Evolutionary conservation across 1,284 basidiomycete species (phyloP).

Genomic region (Leccinum subrobustum): DNA sequence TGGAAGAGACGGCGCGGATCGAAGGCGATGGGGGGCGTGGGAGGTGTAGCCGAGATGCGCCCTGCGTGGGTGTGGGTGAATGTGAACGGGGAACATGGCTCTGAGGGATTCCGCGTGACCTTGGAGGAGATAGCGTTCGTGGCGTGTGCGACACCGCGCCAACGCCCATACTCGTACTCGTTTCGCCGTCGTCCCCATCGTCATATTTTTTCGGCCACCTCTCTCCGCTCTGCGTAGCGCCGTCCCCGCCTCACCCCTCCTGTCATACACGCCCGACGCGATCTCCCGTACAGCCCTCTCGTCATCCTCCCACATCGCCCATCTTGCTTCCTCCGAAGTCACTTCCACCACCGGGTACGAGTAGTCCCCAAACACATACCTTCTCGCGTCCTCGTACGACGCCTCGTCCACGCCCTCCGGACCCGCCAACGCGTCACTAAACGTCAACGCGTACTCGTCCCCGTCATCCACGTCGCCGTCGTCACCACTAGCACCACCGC

Average conservation of each 20-base stretch:
- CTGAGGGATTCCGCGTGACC: constrained; percentile 1
- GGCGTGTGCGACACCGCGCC: background rate
- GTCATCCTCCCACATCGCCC: constrained; percentile 56
- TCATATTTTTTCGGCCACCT: constrained; percentile 9
- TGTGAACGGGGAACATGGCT: background rate
- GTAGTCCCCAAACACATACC: constrained; percentile 89
- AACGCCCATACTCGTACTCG: background rate
- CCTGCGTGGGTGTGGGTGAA: constrained; percentile 13
- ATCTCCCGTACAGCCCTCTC: constrained; percentile 31
- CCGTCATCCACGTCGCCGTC: constrained; percentile 33
- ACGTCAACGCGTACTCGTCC: constrained; percentile 44
- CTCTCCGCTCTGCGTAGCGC: constrained; percentile 24
- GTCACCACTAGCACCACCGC: background rate
- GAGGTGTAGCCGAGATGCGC: constrained; percentile 9
- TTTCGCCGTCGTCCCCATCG: constrained; percentile 1
- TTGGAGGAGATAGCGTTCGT: constrained; percentile 10
- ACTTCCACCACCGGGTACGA: constrained; percentile 89
- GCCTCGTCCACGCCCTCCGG: constrained; percentile 64
- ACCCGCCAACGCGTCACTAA: constrained; percentile 51
- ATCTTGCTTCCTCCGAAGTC: constrained; percentile 68
- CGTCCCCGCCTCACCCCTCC: constrained; percentile 16
- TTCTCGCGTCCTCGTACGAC: constrained; percentile 67
- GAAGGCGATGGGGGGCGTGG: constrained; percentile 4
- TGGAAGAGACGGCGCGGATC: background rate
- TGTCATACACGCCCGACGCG: constrained; percentile 6